Base-by-base conservation (phyloP, 441 rosid species). In the Gossypium lobatum region DNA sequence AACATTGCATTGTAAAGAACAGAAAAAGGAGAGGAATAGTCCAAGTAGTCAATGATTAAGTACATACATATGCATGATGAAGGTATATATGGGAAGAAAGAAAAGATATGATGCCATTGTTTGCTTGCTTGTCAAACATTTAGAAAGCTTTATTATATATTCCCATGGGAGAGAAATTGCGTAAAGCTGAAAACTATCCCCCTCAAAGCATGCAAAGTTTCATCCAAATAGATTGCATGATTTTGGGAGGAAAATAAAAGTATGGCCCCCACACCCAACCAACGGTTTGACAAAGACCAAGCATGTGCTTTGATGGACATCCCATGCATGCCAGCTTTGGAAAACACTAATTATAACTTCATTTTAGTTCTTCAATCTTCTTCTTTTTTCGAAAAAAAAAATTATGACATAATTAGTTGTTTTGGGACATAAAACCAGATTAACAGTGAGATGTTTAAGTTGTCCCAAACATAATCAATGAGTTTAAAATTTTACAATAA, bases 211-310 rank as follows among this genome's bases (percentile, higher is more conserved):
- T 65, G 54, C 54, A 20, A 3, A 45, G 34, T 45, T 45, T 21
- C 54, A 65, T 23, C 37, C 13, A 45, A 13, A 65, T 45, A 6
- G 55, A 20, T 10, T 42, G 66, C 73, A 64, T 68, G 72, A 70
- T 72, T 73, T 53, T 8, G 70, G 23, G 14, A 9, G n/a, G 4
- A 8, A 31, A 6, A 31, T n/a, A 31, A 2, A 31, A 1, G 2
- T 7, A 14, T 66, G 80, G 83, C 74, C 81, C 85, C 80, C 26
- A 34, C 63, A 26, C 46, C 58, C 76, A 71, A 73, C 83, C 10
- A 75, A 71, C 57, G 23, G 64, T 34, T 69, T 55, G 82, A 71
- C 67, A 34, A 52, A 71, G 69, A 71, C 75, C 54, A 39, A 42
- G 62, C 78, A 75, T 39, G 64, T n/a, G 16, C 16, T 20, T 75